These are phyloP conservation scores for Eucalyptus regnans DNA, from an alignment of 345 rosid species.

Conservation along the genomic window DNA sequence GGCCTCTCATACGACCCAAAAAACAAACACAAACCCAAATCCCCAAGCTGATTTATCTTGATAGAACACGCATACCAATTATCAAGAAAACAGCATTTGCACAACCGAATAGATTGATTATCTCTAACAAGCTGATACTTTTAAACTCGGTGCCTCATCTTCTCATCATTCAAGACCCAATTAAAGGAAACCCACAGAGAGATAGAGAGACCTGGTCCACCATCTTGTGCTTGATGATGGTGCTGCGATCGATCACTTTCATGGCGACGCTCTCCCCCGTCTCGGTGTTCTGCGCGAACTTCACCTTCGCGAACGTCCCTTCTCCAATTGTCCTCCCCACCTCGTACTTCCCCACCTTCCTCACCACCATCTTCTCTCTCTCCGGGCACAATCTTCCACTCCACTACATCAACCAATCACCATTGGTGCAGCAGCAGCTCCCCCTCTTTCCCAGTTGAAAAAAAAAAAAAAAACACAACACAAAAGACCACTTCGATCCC, in stretches of 20 bases:
- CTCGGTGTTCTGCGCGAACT: slow-evolving; percentile 96
- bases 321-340: slow-evolving; percentile 94
- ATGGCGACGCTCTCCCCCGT: slow-evolving; percentile 99
- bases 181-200: neutral
- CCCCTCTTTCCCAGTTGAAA: neutral
- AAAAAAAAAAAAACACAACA: too few relatives aligned
- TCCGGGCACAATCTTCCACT: neutral
- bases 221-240: slow-evolving; percentile 95
- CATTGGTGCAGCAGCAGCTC: neutral
- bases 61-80: neutral
- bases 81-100: neutral
- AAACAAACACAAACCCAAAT: neutral
- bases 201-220: slow-evolving; percentile 58
- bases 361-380: slow-evolving; percentile 48
- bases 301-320: slow-evolving; percentile 94
- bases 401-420: neutral
- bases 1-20: neutral
- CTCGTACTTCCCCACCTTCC: slow-evolving; percentile 95
- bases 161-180: neutral
- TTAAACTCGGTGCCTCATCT: neutral
- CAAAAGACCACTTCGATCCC: neutral
- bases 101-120: neutral
- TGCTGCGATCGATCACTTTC: slow-evolving; percentile 81
- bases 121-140: neutral
- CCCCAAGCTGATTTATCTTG: neutral